These are phyloP conservation scores for Cucumis cinereus DNA, from an alignment of 306 rosid species.

Conservation along the genomic window DNA sequence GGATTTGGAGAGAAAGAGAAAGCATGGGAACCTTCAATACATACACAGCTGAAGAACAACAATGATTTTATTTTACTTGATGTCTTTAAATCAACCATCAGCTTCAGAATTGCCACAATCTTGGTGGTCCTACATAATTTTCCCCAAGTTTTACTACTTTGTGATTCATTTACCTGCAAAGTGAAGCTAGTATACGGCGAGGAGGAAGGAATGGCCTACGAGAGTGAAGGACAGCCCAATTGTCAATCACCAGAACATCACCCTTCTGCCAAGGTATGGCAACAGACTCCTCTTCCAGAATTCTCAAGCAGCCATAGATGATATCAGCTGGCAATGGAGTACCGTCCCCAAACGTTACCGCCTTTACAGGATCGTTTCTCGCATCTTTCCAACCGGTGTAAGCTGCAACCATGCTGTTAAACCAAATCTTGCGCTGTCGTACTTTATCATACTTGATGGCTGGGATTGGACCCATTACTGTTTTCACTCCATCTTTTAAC, in stretches of 20 bases:
- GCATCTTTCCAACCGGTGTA: slow-evolving; percentile 48
- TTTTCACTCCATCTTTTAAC: slow-evolving; percentile 62
- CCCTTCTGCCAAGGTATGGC: slow-evolving; percentile 60
- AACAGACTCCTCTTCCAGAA: slow-evolving; percentile 65
- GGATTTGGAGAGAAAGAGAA: not conserved
- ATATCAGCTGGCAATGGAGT: slow-evolving; percentile 47
- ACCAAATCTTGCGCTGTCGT: slow-evolving; percentile 65
- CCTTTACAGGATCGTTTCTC: slow-evolving; percentile 58
- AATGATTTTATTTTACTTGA: not conserved
- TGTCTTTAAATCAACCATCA: not conserved
- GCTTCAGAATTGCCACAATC: not conserved
- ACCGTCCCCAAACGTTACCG: slow-evolving; percentile 75
- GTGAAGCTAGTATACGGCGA: slow-evolving; percentile 48
- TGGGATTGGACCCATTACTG: slow-evolving; percentile 78
- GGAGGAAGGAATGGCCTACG: slow-evolving; percentile 59
- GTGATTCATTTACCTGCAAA: slow-evolving; percentile 23
- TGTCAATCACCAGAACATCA: slow-evolving; percentile 63
- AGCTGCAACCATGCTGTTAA: slow-evolving; percentile 89
- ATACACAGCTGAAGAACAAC: not conserved
- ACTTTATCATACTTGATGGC: slow-evolving; percentile 44
- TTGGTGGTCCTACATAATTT: not conserved
- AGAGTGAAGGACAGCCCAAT: slow-evolving; percentile 78
- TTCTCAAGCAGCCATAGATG: slow-evolving; percentile 45
- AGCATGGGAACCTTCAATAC: not conserved
- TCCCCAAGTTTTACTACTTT: not conserved